Evolutionary conservation across 495 filamentous ascomycete genomes (phyloP).

Genomic region (Glonium stellatum): DNA sequence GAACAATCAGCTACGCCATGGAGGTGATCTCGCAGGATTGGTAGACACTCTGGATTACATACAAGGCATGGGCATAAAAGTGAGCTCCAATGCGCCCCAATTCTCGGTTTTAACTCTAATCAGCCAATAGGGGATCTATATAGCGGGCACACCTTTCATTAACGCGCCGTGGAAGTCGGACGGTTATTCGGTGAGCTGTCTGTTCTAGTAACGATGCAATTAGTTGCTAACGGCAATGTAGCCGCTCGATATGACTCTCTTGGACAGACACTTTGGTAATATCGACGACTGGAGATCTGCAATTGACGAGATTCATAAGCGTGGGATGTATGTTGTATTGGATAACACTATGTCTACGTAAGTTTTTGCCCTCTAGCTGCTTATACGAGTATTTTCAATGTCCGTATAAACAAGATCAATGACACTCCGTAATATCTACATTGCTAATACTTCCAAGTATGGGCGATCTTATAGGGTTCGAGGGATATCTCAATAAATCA

Average conservation of each 20-base stretch:
- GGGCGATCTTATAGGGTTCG: conserved; percentile 45
- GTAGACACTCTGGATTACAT: conserved; percentile 65
- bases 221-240: conserved; percentile 1
- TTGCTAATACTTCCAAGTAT: conserved; percentile 20
- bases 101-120: neutral
- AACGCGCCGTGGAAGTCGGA: conserved; percentile 63
- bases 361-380: neutral
- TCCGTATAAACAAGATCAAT: too few species aligned
- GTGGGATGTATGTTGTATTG: conserved; percentile 65
- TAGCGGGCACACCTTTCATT: conserved; percentile 56
- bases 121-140: conserved; percentile 28
- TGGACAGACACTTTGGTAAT: conserved; percentile 62
- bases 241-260: conserved; percentile 60
- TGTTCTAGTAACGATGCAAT: neutral
- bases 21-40: conserved; percentile 61
- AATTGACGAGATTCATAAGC: conserved; percentile 59
- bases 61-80: conserved; percentile 67
- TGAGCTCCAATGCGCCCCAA: neutral
- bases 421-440: neutral
- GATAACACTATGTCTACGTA: conserved; percentile 63
- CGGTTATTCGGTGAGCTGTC: conserved; percentile 39
- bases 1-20: conserved; percentile 65
- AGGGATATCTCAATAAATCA: conserved; percentile 41
- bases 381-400: too few species aligned
- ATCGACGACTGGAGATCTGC: conserved; percentile 56